Evolutionary conservation across 2,329 filamentous ascomycete species (phyloP).

Genomic region (Phoma sp.): DNA sequence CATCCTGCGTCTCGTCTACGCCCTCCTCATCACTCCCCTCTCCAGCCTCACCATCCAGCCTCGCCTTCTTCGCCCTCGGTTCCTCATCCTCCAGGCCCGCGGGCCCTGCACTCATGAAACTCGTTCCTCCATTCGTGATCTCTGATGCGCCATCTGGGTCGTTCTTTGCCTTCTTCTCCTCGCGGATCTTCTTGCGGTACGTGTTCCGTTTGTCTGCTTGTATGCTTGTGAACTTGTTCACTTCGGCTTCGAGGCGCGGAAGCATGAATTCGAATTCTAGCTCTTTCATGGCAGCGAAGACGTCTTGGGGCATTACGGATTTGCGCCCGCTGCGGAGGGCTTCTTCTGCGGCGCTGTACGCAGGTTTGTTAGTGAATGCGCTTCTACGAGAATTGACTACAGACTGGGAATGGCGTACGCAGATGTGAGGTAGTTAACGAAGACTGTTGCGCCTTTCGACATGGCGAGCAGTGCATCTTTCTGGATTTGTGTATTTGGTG

Average conservation of each 20-base stretch:
- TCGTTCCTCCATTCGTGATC: constrained; percentile 26
- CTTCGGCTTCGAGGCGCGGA: constrained; percentile 75
- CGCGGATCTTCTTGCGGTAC: constrained; percentile 74
- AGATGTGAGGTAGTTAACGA: constrained; percentile 79
- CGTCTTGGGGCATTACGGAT: constrained; percentile 77
- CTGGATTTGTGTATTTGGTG: constrained; percentile 82
- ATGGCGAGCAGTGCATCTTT: constrained; percentile 81
- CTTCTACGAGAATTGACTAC: background rate
- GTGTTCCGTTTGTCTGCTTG: constrained; percentile 77
- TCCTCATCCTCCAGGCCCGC: constrained; percentile 48
- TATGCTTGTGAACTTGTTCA: constrained; percentile 76
- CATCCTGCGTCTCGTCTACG: constrained; percentile 51
- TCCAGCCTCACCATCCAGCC: constrained; percentile 47
- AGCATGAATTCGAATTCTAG: constrained; percentile 78
- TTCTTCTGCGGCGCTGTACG: constrained; percentile 73
- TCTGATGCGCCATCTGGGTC: constrained; percentile 18
- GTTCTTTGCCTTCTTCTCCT: constrained; percentile 61
- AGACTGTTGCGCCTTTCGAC: constrained; percentile 82
- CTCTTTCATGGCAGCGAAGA: constrained; percentile 79
- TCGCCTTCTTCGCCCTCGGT: constrained; percentile 59
- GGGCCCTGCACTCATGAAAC: constrained; percentile 11
- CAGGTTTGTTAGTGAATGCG: background rate
- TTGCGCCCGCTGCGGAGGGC: constrained; percentile 74
- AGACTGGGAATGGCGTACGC: constrained; percentile 62
- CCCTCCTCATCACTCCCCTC: constrained; percentile 49